Conservation (phyloP, 345 rosid genomes). For the Rhodamnia rubescens region DNA sequence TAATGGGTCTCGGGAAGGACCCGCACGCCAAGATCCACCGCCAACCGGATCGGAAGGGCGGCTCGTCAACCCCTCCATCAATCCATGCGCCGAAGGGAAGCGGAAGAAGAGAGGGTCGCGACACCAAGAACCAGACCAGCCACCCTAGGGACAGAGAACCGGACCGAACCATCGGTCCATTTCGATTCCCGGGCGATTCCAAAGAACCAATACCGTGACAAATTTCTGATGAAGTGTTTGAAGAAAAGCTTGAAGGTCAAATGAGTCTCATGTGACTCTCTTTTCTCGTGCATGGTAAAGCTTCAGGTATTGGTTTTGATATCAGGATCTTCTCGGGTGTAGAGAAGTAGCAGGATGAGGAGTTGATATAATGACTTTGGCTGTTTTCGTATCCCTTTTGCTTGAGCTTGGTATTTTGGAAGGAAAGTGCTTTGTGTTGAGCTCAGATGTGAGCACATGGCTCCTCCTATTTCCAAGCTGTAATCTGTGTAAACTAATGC, state of each 20-base stretch:
- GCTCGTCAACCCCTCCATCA: no score
- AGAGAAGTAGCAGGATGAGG: background rate
- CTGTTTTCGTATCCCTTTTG: no score
- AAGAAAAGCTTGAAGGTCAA: background rate
- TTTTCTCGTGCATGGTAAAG: background rate
- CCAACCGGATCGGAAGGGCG: no score
- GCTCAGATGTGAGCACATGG: slow-evolving; percentile 49
- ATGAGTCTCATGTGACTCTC: background rate
- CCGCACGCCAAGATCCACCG: no score
- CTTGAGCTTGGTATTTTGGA: background rate
- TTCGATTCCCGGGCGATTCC: no score
- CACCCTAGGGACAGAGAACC: no score
- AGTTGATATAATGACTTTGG: background rate
- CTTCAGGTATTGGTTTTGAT: background rate
- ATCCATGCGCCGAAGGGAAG: no score
- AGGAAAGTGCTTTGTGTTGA: slow-evolving; percentile 32
- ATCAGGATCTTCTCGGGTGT: background rate
- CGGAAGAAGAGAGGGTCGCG: no score
- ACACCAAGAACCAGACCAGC: no score
- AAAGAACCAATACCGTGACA: no score
- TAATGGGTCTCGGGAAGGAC: no score
- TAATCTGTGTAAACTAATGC: slow-evolving; percentile 11
- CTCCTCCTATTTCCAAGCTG: slow-evolving; percentile 39
- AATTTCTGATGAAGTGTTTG: background rate
- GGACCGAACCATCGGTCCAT: no score